A percentile compares a stretch with the other conserved stretches of the same genome.
Evolutionary conservation across 768 basidiomycete species (phyloP).

Genomic region (Psilocybe sp.): DNA sequence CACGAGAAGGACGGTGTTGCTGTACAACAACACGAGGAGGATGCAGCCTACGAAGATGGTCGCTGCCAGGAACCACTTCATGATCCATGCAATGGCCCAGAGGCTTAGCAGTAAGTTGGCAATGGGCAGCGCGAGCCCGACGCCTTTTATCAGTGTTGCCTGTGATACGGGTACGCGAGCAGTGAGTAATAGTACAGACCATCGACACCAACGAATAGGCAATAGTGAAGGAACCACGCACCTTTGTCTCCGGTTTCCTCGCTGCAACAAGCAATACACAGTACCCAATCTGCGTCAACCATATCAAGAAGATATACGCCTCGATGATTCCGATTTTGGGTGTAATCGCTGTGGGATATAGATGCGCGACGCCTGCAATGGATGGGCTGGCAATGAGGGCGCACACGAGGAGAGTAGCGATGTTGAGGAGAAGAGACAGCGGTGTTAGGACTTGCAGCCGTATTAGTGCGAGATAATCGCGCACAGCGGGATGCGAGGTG

Average conservation of each 20-base stretch:
- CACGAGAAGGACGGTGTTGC: constrained; percentile 72
- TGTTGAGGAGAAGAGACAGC: constrained; percentile 76
- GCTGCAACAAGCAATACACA: constrained; percentile 75
- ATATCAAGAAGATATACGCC: constrained; percentile 59
- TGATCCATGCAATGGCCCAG: constrained; percentile 80
- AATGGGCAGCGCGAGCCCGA: constrained; percentile 74
- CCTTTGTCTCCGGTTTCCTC: constrained; percentile 79
- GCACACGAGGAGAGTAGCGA: constrained; percentile 71
- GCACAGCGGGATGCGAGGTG: constrained; percentile 55
- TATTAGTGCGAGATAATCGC: constrained; percentile 64
- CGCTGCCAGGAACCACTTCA: constrained; percentile 73
- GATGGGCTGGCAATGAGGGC: constrained; percentile 63
- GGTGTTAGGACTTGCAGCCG: constrained; percentile 88
- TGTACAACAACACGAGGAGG: constrained; percentile 69
- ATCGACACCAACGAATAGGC: neutral
- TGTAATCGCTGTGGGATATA: constrained; percentile 69
- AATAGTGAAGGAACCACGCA: constrained; percentile 27
- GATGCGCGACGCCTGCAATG: constrained; percentile 46
- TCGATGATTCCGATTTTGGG: constrained; percentile 59
- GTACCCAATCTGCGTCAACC: constrained; percentile 73
- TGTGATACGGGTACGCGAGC: constrained; percentile 20
- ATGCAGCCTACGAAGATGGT: constrained; percentile 74
- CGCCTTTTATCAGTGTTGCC: constrained; percentile 70
- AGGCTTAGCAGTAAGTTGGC: constrained; percentile 79
- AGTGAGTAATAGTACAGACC: neutral